phyloP scores from a whole-genome alignment of 345 rosid species.

The Arabis alpina region DNA sequence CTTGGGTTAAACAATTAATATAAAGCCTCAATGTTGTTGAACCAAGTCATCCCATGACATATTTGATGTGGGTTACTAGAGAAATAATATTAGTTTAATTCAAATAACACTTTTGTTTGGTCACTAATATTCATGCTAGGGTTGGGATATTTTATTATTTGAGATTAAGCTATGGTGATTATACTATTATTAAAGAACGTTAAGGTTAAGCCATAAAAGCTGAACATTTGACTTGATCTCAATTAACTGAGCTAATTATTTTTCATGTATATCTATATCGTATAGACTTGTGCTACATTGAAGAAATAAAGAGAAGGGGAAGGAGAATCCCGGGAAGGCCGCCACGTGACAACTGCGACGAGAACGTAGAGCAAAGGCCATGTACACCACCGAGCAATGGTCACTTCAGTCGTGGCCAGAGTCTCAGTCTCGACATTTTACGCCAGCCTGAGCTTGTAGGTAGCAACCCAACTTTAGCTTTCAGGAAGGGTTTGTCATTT shows the following conservation, averaged over 20 bases:
- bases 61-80: too few species aligned
- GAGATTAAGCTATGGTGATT: too few species aligned
- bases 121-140: too few species aligned
- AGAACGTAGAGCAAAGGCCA: constrained; percentile 48
- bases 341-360: constrained; percentile 52
- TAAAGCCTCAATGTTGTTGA: too few species aligned
- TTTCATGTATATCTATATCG: constrained; percentile 15
- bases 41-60: too few species aligned
- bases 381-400: constrained; percentile 49
- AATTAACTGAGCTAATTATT: not conserved
- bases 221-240: not conserved
- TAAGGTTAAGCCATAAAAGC: not conserved
- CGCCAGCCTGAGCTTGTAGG: constrained; percentile 51
- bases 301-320: constrained; percentile 59
- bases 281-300: constrained; percentile 64
- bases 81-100: too few species aligned
- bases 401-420: constrained; percentile 55
- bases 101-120: too few species aligned
- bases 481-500: constrained; percentile 57
- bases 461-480: constrained; percentile 46
- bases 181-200: too few species aligned
- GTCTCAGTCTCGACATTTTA: constrained; percentile 44
- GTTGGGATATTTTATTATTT: not conserved
- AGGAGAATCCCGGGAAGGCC: constrained; percentile 56
- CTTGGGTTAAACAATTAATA: too few species aligned